Base-by-base conservation (phyloP, 495 filamentous ascomycete genomes). In the Clohesyomyces aquaticus region DNA sequence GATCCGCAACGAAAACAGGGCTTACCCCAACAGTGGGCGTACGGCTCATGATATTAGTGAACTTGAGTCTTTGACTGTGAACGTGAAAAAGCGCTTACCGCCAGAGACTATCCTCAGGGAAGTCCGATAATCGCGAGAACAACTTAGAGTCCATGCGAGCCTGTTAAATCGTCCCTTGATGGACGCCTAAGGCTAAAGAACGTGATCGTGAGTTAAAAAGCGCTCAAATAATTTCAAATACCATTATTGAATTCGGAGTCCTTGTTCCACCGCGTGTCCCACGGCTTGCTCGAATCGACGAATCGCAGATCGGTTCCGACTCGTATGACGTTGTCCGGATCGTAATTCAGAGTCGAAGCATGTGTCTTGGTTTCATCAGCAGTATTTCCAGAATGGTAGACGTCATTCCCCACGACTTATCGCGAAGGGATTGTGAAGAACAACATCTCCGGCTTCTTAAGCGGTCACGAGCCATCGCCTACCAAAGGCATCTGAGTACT, bases 381-480 rank as follows among this genome's bases (percentile, higher is more conserved):
- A 42, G 16, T 16, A 29, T 2, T 8, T 45, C 19, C 10, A 22
- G 9, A 57, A 11, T 16, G 3, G 19, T 32, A 3, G 9, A 14
- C 16, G 11, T 32, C 25, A n/a, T 9, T 27, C 43, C 43, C 43
- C n/a, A n/a, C n/a, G 4, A 53, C 50, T 11, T 41, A 65, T 55
- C 14, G 66, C 51, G 55, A 45, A 73, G 18, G 71, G 69, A 46
- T 53, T 68, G 41, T 73, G 71, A 1, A 73, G 32, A 11, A 73
- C 71, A 12, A 73, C 71, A 54, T 73, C 71, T 6, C 71, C 71
- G 1, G 71, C 71, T 41, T 73, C 69, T 35, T 72, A 73, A 23
- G 51, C 53, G 1, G 66, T 63, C 11, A 72, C 69, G 18, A 73
- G 28, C 71, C 71, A 73, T 46, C 63, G 28, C n/a, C 67, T 42